Base-by-base conservation (phyloP, 73 alveolate genomes). In the Paramecium sonneborni region DNA sequence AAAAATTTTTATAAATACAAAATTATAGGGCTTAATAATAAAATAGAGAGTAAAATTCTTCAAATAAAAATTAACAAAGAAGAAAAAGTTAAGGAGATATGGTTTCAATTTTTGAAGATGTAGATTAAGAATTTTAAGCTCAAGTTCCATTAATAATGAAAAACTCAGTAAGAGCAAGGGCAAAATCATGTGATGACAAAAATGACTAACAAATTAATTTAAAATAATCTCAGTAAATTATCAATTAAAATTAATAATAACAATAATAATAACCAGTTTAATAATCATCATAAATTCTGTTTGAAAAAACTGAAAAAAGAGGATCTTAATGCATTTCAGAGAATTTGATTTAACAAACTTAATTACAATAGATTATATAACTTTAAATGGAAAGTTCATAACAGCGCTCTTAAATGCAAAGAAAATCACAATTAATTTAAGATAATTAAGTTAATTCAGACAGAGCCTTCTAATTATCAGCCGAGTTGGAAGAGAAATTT, bases 71-170 rank as follows among this genome's bases (percentile, higher is more conserved):
- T 24, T 8, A 62, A 62, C 18, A 35, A 15, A 72, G 86, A 72
- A 72, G 86, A 21, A 72, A 72, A 72, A 72, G 86, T 72, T 23
- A 35, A 72, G 86, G 86, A 72, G 86, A 72, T 72, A 38, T 38
- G 38, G 55, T 38, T 32, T 72, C 86, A 18, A 21, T 38, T 8
- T 15, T 10, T 72, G 55, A 72, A 3, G 57, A 72, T 15, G 20
- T 72, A 35, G 86, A 72, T 28, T 14, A 72, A 35, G 86, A 72
- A 72, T 72, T 35, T 28, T 2, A 72, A 21, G 86, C 86, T 34
- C 12, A 72, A 37, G 32, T 72, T 1, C 86, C 86, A 15, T 38
- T 72, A 72, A 72, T 35, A 15, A 35, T 32, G 86, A 26, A 62
- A 62, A 62, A 62, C 12, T 15, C 11, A 72, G 86, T 18, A 6